Evolutionary conservation across 2,329 filamentous ascomycete species (phyloP).

Genomic region (Pseudogymnoascus verrucosus): DNA sequence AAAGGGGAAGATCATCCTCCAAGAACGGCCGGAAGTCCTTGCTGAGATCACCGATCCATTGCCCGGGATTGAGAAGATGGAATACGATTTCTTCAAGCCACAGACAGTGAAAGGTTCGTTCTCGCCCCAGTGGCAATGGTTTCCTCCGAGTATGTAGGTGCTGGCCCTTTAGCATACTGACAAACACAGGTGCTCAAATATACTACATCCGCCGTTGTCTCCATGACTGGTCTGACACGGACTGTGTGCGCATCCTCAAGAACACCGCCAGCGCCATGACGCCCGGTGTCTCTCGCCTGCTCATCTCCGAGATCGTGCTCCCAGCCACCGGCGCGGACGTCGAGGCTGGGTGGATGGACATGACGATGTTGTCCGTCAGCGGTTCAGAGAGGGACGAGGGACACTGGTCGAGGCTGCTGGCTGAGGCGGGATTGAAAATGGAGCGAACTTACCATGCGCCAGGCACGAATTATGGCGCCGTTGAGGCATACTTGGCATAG

Average conservation of each 20-base stretch:
- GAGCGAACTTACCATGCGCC: slow-evolving; percentile 9
- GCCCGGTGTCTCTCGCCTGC: slow-evolving; percentile 20
- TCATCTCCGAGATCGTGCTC: slow-evolving; percentile 26
- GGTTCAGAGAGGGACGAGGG: slow-evolving; percentile 12
- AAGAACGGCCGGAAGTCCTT: slow-evolving; percentile 15
- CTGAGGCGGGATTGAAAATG: slow-evolving; percentile 10
- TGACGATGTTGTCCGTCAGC: slow-evolving; percentile 14
- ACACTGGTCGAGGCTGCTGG: slow-evolving; percentile 13
- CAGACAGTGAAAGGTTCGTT: slow-evolving; percentile 22
- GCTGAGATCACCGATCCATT: background rate
- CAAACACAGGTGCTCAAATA: slow-evolving; percentile 21
- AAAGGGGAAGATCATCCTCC: slow-evolving; percentile 16
- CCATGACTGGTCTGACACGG: slow-evolving; percentile 33
- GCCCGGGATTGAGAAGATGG: slow-evolving; percentile 20
- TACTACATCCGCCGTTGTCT: slow-evolving; percentile 32
- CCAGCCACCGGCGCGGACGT: slow-evolving; percentile 11
- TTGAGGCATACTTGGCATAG: slow-evolving; percentile 9
- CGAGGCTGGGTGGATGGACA: slow-evolving; percentile 10
- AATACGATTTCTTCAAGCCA: slow-evolving; percentile 27
- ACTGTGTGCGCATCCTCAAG: slow-evolving; percentile 27
- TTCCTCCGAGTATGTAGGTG: background rate
- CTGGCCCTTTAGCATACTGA: background rate
- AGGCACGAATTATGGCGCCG: slow-evolving; percentile 6
- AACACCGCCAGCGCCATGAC: slow-evolving; percentile 27
- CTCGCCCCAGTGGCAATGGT: background rate